Base-by-base conservation (phyloP, 2,329 filamentous ascomycete genomes). In the Coniochaeta ligniaria region DNA sequence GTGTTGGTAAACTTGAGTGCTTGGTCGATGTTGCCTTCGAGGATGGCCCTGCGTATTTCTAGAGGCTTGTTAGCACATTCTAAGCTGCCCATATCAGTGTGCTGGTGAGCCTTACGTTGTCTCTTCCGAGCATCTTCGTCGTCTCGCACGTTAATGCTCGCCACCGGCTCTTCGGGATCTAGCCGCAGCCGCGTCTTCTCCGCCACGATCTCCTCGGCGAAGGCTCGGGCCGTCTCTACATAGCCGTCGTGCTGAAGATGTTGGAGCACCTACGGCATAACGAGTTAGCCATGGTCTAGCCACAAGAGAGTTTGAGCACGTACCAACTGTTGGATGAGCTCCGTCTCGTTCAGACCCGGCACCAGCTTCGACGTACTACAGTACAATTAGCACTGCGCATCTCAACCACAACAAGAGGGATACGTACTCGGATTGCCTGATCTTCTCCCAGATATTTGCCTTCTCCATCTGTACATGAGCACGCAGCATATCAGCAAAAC, bases 241-340 rank as follows among this genome's bases (percentile, higher is more conserved):
- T 97, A 98, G 62, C 95, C 95, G 68, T 98, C 95, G 67, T 98
- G 94, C 41, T 93, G 90, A 16, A 99, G 78, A 66, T 96, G 98
- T 74, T 97, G 93, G 43, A 92, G 82, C 20, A 87, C 83, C 78
- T 81, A 60, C n/a, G 35, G 14, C 11, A 41, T 9, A 26, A 56
- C 61, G 41, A 68, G 57, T 69, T 60, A 41, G 20, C 43, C 7
- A 41, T 11, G 2, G 9, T 35, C 6, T 2, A 3, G 4, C 6
- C n/a, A 24, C 20, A 24, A 47, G 22, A 16, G n/a, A 14, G 22
- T 36, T 14, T n/a, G 26, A 24, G 11, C 12, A 64, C 78, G 64
- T 70, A 94, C 86, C 60, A 98, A 78, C 66, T 90, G 84, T 71
- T 97, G 92, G 41, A 96, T 86, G 56, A 98, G 81, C 28, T 89